Evolutionary conservation across 306 rosid genomes (phyloP), one percentile per base, ranked within the genome.

Genomic region (Prunus mongolica): DNA sequence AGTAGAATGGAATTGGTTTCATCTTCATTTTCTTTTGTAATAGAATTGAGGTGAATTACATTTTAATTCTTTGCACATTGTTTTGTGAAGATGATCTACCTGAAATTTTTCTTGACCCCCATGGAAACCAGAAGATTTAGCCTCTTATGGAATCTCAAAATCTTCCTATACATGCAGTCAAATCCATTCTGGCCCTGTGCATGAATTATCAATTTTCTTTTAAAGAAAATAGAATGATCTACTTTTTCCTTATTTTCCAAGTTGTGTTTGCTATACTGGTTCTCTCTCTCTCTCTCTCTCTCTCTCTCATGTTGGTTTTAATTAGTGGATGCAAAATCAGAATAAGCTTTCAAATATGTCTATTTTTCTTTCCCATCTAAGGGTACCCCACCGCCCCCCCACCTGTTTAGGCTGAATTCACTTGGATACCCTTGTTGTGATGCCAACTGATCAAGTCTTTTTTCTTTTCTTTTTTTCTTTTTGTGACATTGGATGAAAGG

Each of bases 321-420:
- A 41, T 60, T 61, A 46, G 77, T 18, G 47, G 77, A 45, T 41
- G 63, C 67, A 57, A 25, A 72, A 72, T 27, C 57, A 73, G 32
- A 3, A 27, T 16, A 3, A 73, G 52, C 69, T 73, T 73, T 61
- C 68, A 61, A 34, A 45, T 52, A 19, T 9, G 77, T 60, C 69
- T 27, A 46, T 60, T 73, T n/a, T 16, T 18, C 44, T 60, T 45
- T 45, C 77, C 69, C 46, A 60, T 25, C 69, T 2, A 12, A 58
- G 67, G 24, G 1, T 25, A 45, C 30, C 30, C 30, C 30, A 27
- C 28, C 28, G 28, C 28, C 69, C 30, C 30, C 41, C 72, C 34
- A 45, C 12, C 20, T 11, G 77, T 32, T 61, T 61, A 73, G 65
- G 69, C 6, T 22, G 71, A 73, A 25, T 64, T 44, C 45, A 41